Evolutionary conservation across 1,284 basidiomycete species (phyloP), one percentile per base, ranked within the genome.

Genomic region (Cryptococcus sp.): DNA sequence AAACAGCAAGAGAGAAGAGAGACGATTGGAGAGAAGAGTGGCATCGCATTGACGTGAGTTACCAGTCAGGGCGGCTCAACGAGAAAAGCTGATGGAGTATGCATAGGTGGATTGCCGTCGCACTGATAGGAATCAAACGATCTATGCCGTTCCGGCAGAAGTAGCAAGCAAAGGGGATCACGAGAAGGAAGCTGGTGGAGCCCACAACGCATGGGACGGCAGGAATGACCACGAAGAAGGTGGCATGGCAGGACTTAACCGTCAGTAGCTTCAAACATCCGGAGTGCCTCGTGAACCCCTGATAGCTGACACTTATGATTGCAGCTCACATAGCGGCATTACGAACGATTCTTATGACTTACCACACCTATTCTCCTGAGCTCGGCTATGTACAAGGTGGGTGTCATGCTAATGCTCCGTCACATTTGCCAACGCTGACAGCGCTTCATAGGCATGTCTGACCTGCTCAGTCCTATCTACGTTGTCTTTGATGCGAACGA

Each of bases 401-500:
- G 67, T 62, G 7, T 45, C 50, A 22, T 19, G 39, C 4, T 65
- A 6, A 22, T 51, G 6, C 25, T 15, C 17, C 19, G 16, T 38
- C 20, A 8, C 3, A 7, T 5, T 40, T 17, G 17, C 15, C 15
- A 17, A n/a, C 23, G 55, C 55, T 55, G n/a, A 54, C 19, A 13
- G 38, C 61, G 69, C 75, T 88, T 88, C 88, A 23, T 90, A 97
- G 80, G 96, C 35, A 99, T 99, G 96, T 94, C 91, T 1, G 96
- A 99, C 75, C 84, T 99, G 5, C 91, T 93, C 69, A 88, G 91
- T 2, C 95, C 95, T 7, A 82, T 98, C 22, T 99, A 97, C 74
- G 87, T 96, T 30, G 90, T 95, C 6, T 89, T 91, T 82, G 87
- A 85, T 52, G 90, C 86, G 15, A 90, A 97, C 66, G 91, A 96